Conservation (phyloP, 1,139 yeast genomes). For the Wickerhamomyces sp. region DNA sequence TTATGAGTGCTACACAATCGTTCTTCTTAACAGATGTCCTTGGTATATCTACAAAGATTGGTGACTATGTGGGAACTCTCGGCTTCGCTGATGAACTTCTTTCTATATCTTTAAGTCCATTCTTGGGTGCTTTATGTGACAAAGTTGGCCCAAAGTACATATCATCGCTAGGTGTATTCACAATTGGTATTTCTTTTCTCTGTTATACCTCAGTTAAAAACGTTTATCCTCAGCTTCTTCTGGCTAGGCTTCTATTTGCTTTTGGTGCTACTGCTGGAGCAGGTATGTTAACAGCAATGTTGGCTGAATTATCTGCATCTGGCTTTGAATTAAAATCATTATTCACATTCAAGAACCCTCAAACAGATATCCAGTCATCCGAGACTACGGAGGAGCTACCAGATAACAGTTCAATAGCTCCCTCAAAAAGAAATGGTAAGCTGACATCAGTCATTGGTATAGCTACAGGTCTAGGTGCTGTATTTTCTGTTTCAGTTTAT, state of each 20-base stretch:
- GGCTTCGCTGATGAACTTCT: slow-evolving; percentile 63
- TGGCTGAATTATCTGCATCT: slow-evolving; percentile 50
- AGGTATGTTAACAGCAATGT: slow-evolving; percentile 44
- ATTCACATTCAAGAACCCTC: slow-evolving; percentile 8
- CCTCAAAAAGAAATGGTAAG: slow-evolving; percentile 42
- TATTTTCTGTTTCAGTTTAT: slow-evolving; percentile 47
- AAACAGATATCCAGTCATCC: not conserved
- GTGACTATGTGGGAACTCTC: slow-evolving; percentile 53
- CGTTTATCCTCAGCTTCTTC: slow-evolving; percentile 46
- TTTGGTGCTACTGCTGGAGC: slow-evolving; percentile 50
- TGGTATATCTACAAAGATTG: slow-evolving; percentile 43
- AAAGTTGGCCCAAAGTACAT: slow-evolving; percentile 56
- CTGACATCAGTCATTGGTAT: slow-evolving; percentile 60
- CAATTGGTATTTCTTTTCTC: slow-evolving; percentile 43
- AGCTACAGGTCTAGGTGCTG: slow-evolving; percentile 65
- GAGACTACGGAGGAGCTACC: not conserved
- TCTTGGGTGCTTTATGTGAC: slow-evolving; percentile 62
- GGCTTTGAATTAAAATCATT: slow-evolving; percentile 26
- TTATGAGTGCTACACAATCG: slow-evolving; percentile 63
- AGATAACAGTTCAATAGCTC: slow-evolving; percentile 24
- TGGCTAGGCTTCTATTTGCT: slow-evolving; percentile 55
- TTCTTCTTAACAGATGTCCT: slow-evolving; percentile 57
- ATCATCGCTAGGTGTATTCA: slow-evolving; percentile 42
- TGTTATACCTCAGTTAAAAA: slow-evolving; percentile 43
- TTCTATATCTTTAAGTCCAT: slow-evolving; percentile 52